Evolutionary conservation across 1,284 basidiomycete species (phyloP).

Genomic region (Tylopilus sp.): DNA sequence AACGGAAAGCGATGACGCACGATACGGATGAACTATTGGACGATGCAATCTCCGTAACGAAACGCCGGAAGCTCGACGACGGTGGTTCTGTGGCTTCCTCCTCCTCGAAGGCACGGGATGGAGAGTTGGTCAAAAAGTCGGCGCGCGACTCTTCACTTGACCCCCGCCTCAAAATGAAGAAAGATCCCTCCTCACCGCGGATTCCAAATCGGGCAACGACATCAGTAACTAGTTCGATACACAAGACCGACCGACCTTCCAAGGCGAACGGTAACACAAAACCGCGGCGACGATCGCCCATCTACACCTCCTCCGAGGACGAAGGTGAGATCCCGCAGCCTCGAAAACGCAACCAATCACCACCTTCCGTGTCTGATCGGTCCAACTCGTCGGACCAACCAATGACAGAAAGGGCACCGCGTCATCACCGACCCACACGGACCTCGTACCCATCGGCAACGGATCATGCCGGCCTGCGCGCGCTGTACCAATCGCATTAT

Average conservation of each 20-base stretch:
- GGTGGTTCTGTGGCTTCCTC: conserved; percentile 25
- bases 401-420: conserved; percentile 18
- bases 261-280: conserved; percentile 43
- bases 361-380: conserved; percentile 39
- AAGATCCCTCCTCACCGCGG: conserved; percentile 43
- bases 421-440: conserved; percentile 36
- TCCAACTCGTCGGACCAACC: conserved; percentile 42
- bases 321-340: conserved; percentile 53
- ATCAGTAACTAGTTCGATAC: conserved; percentile 31
- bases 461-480: conserved; percentile 61
- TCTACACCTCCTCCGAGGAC: conserved; percentile 74
- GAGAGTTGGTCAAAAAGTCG: conserved; percentile 45
- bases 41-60: conserved; percentile 35
- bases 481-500: conserved; percentile 63
- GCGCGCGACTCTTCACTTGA: conserved; percentile 35
- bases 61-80: conserved; percentile 54
- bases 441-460: conserved; percentile 52
- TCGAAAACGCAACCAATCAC: conserved; percentile 38
- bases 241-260: conserved; percentile 35
- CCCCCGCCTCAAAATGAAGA: conserved; percentile 47
- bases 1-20: conserved; percentile 48
- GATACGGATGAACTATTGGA: conserved; percentile 41
- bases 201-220: conserved; percentile 32
- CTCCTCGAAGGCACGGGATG: conserved; percentile 35
- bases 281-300: conserved; percentile 56